phyloP scores from a whole-genome alignment of 495 filamentous ascomycete species.

The Neurospora sp. region DNA sequence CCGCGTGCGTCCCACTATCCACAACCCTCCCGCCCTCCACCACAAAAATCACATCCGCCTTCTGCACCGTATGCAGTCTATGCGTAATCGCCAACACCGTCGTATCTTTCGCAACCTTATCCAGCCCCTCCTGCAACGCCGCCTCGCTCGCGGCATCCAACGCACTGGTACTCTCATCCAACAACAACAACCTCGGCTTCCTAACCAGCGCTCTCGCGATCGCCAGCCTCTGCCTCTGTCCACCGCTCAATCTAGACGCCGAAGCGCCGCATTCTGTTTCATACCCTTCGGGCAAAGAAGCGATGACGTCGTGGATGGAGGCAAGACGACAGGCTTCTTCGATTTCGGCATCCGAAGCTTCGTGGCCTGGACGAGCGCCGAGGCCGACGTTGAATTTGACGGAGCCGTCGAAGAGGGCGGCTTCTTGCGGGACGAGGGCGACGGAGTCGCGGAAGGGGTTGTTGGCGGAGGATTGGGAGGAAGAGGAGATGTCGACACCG shows the following conservation, averaged over 20 bases:
- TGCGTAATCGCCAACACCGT: slow-evolving; percentile 83
- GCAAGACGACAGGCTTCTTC: slow-evolving; percentile 46
- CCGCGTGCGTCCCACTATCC: slow-evolving; percentile 58
- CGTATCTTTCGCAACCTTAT: slow-evolving; percentile 56
- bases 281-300: slow-evolving; percentile 49
- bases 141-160: slow-evolving; percentile 64
- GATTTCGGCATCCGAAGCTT: slow-evolving; percentile 39
- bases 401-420: slow-evolving; percentile 39
- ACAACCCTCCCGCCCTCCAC: slow-evolving; percentile 58
- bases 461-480: slow-evolving; percentile 16
- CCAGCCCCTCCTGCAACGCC: slow-evolving; percentile 60
- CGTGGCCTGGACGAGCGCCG: slow-evolving; percentile 31
- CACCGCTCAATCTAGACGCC: slow-evolving; percentile 41
- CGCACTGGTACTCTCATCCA: slow-evolving; percentile 80
- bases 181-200: slow-evolving; percentile 68
- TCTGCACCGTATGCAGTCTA: slow-evolving; percentile 61
- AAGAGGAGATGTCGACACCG: slow-evolving; percentile 30
- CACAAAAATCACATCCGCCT: slow-evolving; percentile 67
- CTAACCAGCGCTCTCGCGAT: slow-evolving; percentile 72
- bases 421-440: slow-evolving; percentile 53
- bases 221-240: slow-evolving; percentile 58
- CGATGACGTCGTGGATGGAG: slow-evolving; percentile 50
- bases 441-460: slow-evolving; percentile 38
- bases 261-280: slow-evolving; percentile 46
- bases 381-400: slow-evolving; percentile 49